phyloP scores from a whole-genome alignment of 75 land plant genomes.

The Cryptomeria japonica region DNA sequence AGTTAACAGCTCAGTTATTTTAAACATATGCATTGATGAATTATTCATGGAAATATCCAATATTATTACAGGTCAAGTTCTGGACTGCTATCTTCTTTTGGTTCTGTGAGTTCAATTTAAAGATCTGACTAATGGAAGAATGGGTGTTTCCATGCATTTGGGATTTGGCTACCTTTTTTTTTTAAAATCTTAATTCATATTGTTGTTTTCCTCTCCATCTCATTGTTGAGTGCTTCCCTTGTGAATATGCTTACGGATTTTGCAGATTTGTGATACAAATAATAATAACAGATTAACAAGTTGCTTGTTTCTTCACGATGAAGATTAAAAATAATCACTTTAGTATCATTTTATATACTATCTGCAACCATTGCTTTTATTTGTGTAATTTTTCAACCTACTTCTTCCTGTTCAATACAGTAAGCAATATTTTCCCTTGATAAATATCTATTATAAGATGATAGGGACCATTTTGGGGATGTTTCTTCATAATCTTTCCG shows the following conservation, averaged over 20 bases:
- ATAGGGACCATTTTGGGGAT: not conserved
- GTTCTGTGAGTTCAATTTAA: not conserved
- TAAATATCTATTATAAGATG: not conserved
- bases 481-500: not conserved
- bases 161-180: not conserved
- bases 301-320: not conserved
- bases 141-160: not conserved
- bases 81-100: not conserved
- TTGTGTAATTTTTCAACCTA: not conserved
- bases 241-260: not conserved
- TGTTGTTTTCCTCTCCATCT: not conserved
- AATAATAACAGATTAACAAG: not conserved
- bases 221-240: not conserved
- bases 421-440: not conserved
- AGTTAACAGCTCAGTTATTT: not conserved
- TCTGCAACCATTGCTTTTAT: not conserved
- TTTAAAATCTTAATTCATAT: not conserved
- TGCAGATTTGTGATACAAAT: not conserved
- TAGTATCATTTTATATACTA: not conserved
- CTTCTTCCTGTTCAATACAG: not conserved
- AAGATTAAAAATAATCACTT: not conserved
- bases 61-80: not conserved
- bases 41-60: not conserved
- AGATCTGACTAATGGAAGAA: not conserved
- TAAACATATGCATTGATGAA: not conserved